Evolutionary conservation across 1,284 basidiomycete species (phyloP).

Genomic region (Agroathelia rolfsii): DNA sequence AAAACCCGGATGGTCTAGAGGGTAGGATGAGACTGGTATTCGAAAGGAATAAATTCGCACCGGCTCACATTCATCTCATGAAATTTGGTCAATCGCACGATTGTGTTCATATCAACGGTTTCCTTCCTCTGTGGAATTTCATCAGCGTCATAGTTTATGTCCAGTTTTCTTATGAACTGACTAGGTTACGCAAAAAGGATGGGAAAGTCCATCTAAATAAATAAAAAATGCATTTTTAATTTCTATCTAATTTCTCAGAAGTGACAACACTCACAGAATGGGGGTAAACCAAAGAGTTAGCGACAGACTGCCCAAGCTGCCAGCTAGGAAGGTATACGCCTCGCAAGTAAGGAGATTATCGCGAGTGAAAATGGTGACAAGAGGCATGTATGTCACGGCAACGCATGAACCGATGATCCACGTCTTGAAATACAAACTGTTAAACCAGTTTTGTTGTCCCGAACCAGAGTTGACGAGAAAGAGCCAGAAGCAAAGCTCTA

Average conservation of each 20-base stretch:
- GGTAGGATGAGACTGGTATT: conserved; percentile 1
- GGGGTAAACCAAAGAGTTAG: conserved; percentile 65
- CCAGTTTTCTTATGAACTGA: conserved; percentile 22
- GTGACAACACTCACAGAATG: conserved; percentile 37
- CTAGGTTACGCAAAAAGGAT: conserved; percentile 47
- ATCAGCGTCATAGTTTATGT: conserved; percentile 4
- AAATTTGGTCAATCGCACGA: conserved; percentile 65
- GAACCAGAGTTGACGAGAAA: conserved; percentile 61
- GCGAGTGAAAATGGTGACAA: conserved; percentile 53
- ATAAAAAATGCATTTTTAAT: no score
- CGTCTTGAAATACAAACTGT: conserved; percentile 56
- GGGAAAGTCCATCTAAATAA: conserved; percentile 52
- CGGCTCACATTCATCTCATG: conserved; percentile 64
- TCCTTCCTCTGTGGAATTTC: conserved; percentile 31
- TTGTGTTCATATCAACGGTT: conserved; percentile 49
- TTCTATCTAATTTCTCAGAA: background rate
- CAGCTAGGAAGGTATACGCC: conserved; percentile 56
- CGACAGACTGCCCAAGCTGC: conserved; percentile 54
- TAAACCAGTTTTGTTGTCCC: conserved; percentile 62
- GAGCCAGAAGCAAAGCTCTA: conserved; percentile 75
- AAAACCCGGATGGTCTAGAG: conserved; percentile 53
- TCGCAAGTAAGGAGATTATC: conserved; percentile 52
- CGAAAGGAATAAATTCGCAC: background rate
- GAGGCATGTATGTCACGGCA: conserved; percentile 59
- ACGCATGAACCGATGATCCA: conserved; percentile 56